phyloP scores from a whole-genome alignment of 2,329 filamentous ascomycete genomes.

The Aurifilum marmelostoma region DNA sequence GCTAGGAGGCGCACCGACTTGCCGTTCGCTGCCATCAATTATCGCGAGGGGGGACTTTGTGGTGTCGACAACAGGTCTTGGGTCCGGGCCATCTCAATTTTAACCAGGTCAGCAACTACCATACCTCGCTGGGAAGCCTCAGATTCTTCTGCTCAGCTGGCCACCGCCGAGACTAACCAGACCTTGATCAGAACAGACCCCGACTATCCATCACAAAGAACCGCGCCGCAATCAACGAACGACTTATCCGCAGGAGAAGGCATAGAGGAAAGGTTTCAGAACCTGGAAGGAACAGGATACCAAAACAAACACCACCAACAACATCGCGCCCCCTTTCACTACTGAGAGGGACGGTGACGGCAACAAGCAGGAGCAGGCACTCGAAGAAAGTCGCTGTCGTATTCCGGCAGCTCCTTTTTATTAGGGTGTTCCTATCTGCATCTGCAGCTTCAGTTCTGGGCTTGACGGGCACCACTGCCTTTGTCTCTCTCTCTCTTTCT shows the following conservation, averaged over 20 bases:
- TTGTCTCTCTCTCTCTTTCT: not conserved
- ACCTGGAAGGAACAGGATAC: not conserved
- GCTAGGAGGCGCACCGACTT: conserved; percentile 25
- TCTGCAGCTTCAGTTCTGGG: not conserved
- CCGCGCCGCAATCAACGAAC: not conserved
- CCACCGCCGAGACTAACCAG: conserved; percentile 2
- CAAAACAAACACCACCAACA: not conserved
- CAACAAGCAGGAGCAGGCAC: not conserved
- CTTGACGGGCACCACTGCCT: conserved; percentile 8
- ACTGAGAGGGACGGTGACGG: not conserved
- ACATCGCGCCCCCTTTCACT: not conserved
- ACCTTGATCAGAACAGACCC: not conserved
- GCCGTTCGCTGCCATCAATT: conserved; percentile 24
- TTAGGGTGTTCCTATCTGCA: not conserved
- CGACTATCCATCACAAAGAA: not conserved
- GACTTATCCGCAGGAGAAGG: not conserved
- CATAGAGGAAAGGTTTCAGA: not conserved
- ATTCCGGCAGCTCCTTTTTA: not conserved
- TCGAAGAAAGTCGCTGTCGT: conserved; percentile 7
- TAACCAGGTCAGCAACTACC: conserved; percentile 11
- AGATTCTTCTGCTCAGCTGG: not conserved
- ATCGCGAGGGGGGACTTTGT: conserved; percentile 3
- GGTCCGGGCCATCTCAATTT: conserved; percentile 4
- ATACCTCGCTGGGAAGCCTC: not conserved
- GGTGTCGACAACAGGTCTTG: conserved; percentile 18